Evolutionary conservation across 2,329 filamentous ascomycete species (phyloP).

Genomic region (Stagonosporopsis cucurbitacearum): DNA sequence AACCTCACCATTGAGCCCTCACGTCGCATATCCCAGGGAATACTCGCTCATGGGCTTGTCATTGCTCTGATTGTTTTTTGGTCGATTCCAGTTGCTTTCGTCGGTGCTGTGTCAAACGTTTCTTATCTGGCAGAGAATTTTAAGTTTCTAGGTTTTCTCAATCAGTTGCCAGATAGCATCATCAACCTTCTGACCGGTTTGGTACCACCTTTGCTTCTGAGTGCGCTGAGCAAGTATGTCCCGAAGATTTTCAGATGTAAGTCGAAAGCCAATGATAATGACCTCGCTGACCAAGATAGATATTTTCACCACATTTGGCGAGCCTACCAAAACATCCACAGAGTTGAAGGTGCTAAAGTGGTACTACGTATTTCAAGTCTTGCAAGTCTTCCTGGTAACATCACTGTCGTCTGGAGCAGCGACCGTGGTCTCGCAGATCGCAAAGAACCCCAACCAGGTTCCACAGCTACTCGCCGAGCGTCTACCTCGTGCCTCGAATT

Average conservation of each 20-base stretch:
- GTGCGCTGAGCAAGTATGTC: constrained; percentile 84
- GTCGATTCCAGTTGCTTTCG: constrained; percentile 75
- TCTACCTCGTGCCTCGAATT: constrained; percentile 85
- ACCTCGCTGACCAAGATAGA: constrained; percentile 54
- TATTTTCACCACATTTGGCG: constrained; percentile 80
- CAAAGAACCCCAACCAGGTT: constrained; percentile 65
- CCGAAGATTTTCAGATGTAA: constrained; percentile 81
- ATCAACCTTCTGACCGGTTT: constrained; percentile 85
- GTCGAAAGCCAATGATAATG: constrained; percentile 33
- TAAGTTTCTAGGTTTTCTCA: constrained; percentile 75
- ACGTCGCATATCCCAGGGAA: constrained; percentile 81
- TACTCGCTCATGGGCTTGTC: constrained; percentile 75
- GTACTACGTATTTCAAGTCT: constrained; percentile 88
- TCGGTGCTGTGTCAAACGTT: constrained; percentile 87
- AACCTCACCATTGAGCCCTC: constrained; percentile 81
- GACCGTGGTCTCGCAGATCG: constrained; percentile 68
- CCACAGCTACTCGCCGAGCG: constrained; percentile 72
- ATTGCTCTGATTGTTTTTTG: constrained; percentile 86
- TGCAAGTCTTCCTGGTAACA: constrained; percentile 90
- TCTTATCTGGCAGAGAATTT: constrained; percentile 68
- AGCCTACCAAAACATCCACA: constrained; percentile 77
- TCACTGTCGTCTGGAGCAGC: constrained; percentile 83
- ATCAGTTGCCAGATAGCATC: constrained; percentile 71
- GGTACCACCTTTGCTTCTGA: constrained; percentile 77
- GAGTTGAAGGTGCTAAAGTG: constrained; percentile 90